Base-by-base conservation (phyloP, 306 rosid species). In the Sicyos edulis region DNA sequence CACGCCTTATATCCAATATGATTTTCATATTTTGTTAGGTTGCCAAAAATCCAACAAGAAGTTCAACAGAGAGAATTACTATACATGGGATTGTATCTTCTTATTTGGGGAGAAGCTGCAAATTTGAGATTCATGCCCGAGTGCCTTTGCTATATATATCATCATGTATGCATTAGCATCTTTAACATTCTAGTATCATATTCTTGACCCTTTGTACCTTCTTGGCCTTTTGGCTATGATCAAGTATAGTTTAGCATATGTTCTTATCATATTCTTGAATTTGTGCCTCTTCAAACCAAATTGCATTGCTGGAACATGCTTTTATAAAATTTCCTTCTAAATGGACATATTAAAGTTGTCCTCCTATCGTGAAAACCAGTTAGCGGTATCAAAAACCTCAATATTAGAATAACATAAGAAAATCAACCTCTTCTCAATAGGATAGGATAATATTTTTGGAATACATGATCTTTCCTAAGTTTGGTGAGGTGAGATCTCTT, bases 51-150 rank as follows among this genome's bases (percentile, higher is more conserved):
- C 83, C 97, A 93, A 80, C 96, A 90, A 86, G 97, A 93, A 83
- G 90, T 93, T 78, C 95, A 93, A 82, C 98, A 93, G 80, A 90
- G 95, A 75, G 82, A 90, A 77, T 81, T 93, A 75, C 85, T 93
- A 24, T 93, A 90, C 75, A 93, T 93, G 96, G 96, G 97, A 29
- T 83, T 93, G 70, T 93, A 93, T 86, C 98, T 93, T 82, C 97
- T 93, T 66, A 93, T 93, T 69, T 93, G 97, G 98, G 97, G 98
- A 66, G 98, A 93, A 81, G 98, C 98, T 83, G 96, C 98, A 75
- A 93, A 93, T 77, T 80, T 93, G 84, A 87, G 96, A 81, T 93
- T 93, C 86, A 93, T 93, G 98, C 98, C 98, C 58, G 98, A 93
- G 80, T 93, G 98, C 83, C 98, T 93, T 75, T 93, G 98, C 83